These are phyloP conservation scores for Penicillium antarcticum DNA, from an alignment of 495 filamentous ascomycete genomes.

Conservation along the genomic window DNA sequence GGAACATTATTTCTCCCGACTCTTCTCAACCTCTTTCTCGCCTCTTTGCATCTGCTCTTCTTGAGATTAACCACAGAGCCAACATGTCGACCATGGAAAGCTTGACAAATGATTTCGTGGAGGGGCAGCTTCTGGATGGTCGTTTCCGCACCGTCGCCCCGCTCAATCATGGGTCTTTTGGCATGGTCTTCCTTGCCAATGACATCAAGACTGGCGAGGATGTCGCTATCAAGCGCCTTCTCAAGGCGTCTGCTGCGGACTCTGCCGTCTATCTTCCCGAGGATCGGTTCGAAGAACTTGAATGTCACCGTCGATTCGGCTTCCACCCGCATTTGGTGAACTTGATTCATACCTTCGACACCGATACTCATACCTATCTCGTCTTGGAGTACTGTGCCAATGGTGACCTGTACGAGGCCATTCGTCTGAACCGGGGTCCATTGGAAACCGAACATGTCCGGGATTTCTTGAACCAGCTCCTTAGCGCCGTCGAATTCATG, in stretches of 20 bases:
- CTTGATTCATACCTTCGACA: conserved; percentile 87
- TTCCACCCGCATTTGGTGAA: conserved; percentile 92
- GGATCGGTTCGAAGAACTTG: conserved; percentile 83
- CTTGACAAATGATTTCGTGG: conserved; percentile 68
- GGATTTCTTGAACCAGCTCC: conserved; percentile 91
- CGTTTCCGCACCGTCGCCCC: conserved; percentile 89
- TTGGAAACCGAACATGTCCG: conserved; percentile 94
- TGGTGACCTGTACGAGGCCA: conserved; percentile 96
- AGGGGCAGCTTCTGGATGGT: conserved; percentile 72
- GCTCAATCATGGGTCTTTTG: conserved; percentile 97
- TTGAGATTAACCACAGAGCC: conserved; percentile 29
- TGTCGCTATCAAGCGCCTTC: conserved; percentile 92
- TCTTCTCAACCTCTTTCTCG: background rate
- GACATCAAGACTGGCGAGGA: conserved; percentile 69
- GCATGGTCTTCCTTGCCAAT: conserved; percentile 91
- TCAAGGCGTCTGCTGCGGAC: conserved; percentile 63
- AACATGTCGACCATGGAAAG: conserved; percentile 66
- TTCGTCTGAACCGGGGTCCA: conserved; percentile 81
- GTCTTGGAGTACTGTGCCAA: conserved; percentile 95
- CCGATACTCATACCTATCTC: conserved; percentile 81
- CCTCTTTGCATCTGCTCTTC: conserved; percentile 28
- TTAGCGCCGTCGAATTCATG: conserved; percentile 87
- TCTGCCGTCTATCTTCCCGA: conserved; percentile 59
- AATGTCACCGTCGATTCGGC: conserved; percentile 73
- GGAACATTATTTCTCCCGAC: conserved; percentile 10